Base-by-base conservation (phyloP, 2,329 filamentous ascomycete genomes). In the Epichloe glyceriae region DNA sequence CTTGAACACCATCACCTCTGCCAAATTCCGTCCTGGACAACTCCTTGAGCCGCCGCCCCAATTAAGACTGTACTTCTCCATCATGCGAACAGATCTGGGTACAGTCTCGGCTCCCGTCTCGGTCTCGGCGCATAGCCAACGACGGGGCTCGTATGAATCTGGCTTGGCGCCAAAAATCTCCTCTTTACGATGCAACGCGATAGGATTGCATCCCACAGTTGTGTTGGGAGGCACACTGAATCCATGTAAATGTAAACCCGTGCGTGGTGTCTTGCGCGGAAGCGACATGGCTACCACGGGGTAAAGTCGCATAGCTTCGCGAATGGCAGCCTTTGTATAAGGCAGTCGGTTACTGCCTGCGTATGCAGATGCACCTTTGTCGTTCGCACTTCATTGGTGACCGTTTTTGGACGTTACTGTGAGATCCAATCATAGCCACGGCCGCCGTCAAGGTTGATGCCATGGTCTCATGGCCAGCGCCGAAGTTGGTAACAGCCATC, bases 401-500 rank as follows among this genome's bases (percentile, higher is more conserved):
- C 63, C 2, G 55, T 60, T 1, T 51, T 41, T 71, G 68, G 0
- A 67, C 60, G 0, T 59, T 55, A 0, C 56, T 39, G 33, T 73
- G 65, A 0, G 67, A 67, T 1, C 67, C 73, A 22, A 79, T 64
- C 66, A 75, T 69, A 45, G 71, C 63, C 45, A 79, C 58, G 20
- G 69, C 63, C 3, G 75, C 70, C 0, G 74, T 77, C 6, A 78
- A 57, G 0, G 75, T 74, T 1, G 74, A 74, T 11, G 73, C 73
- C 64, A 76, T 68, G 0, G 75, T 78, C 56, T 78, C 75, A 52
- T 78, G 75, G 0, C 75, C 75, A 1, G 75, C 75, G 11, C 75
- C 75, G 55, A 78, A 78, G 54, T 78, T 78, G 2, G 75, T 77
- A 2, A 76, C 65, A 2, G 72, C 73, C 65, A 78, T 73, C 30